phyloP scores from a whole-genome alignment of 2,329 filamentous ascomycete genomes.

The Fusarium tricinctum region DNA sequence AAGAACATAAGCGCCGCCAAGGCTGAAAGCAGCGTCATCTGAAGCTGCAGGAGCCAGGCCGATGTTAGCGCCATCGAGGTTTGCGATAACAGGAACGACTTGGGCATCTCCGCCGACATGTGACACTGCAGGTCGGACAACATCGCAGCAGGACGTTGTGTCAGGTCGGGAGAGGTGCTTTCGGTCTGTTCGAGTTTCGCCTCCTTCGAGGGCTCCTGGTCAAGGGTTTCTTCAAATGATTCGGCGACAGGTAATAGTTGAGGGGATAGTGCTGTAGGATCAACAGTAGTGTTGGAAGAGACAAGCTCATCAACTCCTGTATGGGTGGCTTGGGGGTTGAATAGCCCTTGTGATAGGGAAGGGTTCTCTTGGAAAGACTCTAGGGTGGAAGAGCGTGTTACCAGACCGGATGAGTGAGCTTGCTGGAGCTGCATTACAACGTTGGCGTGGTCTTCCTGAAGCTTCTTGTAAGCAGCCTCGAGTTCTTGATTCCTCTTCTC shows the following conservation, averaged over 20 bases:
- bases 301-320: slow-evolving; percentile 60
- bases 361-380: slow-evolving; percentile 62
- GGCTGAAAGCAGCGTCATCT: slow-evolving; percentile 74
- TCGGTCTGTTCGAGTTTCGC: slow-evolving; percentile 47
- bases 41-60: slow-evolving; percentile 67
- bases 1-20: slow-evolving; percentile 77
- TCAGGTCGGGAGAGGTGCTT: slow-evolving; percentile 81
- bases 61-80: slow-evolving; percentile 57
- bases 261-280: slow-evolving; percentile 73
- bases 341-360: slow-evolving; percentile 72
- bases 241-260: slow-evolving; percentile 67
- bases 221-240: slow-evolving; percentile 47
- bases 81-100: slow-evolving; percentile 61
- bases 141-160: slow-evolving; percentile 99
- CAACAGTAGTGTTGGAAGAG: slow-evolving; percentile 64
- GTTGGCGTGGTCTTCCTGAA: slow-evolving; percentile 66
- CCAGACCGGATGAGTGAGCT: slow-evolving; percentile 60
- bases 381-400: slow-evolving; percentile 58
- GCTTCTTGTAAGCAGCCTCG: slow-evolving; percentile 71
- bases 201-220: slow-evolving; percentile 50
- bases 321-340: slow-evolving; percentile 62
- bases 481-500: slow-evolving; percentile 81
- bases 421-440: slow-evolving; percentile 66
- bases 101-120: slow-evolving; percentile 81
- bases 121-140: slow-evolving; percentile 99